Evolutionary conservation across 495 filamentous ascomycete species (phyloP).

Genomic region (Penicillium robsamsonii): DNA sequence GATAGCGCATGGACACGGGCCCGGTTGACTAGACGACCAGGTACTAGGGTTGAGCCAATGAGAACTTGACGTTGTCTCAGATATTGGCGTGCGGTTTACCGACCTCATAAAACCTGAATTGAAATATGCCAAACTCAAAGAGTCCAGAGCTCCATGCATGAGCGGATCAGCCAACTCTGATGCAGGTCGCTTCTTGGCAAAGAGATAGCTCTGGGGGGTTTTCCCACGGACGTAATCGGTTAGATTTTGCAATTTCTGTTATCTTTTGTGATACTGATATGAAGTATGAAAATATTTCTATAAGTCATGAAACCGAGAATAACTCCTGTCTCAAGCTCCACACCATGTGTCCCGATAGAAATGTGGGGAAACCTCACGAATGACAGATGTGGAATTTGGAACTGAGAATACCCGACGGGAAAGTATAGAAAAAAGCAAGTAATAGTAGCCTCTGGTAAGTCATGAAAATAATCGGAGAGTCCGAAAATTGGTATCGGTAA

Average conservation of each 20-base stretch:
- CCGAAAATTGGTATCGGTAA: too few species aligned
- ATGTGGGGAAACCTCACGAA: conserved; percentile 32
- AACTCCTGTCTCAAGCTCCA: background rate
- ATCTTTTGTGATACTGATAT: background rate
- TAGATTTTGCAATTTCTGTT: background rate
- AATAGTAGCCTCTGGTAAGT: too few species aligned
- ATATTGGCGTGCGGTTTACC: conserved; percentile 10
- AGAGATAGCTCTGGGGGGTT: conserved; percentile 14
- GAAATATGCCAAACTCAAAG: conserved; percentile 16
- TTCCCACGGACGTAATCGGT: conserved; percentile 1
- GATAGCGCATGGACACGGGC: conserved; percentile 12
- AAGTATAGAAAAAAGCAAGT: too few species aligned
- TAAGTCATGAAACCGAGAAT: conserved; percentile 10
- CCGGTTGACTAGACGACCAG: conserved; percentile 24
- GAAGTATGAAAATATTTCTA: background rate
- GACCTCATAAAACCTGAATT: conserved; percentile 4
- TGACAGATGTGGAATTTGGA: conserved; percentile 12
- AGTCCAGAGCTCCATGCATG: conserved; percentile 6
- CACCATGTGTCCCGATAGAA: conserved; percentile 7
- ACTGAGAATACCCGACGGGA: too few species aligned
- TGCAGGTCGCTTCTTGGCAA: conserved; percentile 18
- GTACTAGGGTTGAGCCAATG: conserved; percentile 18
- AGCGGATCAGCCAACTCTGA: conserved; percentile 12
- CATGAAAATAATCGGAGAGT: too few species aligned
- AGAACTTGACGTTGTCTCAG: background rate